Conservation (phyloP, 2,329 filamentous ascomycete genomes). For the Celoporthe dispersa region DNA sequence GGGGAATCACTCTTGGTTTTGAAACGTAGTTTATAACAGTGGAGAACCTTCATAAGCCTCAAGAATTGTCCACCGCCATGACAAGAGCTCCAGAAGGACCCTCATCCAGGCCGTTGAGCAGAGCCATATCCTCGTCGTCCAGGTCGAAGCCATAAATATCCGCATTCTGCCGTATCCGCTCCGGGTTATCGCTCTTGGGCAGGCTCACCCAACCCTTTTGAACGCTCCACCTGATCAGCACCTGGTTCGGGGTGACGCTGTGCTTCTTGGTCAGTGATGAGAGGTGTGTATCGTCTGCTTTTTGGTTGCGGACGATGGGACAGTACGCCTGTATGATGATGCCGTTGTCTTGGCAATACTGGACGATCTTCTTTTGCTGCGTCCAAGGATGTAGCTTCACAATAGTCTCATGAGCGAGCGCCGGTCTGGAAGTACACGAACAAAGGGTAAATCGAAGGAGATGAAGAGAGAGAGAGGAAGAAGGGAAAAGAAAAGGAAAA, state of each 20-base stretch:
- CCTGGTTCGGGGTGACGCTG: conserved; percentile 60
- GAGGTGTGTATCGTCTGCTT: conserved; percentile 56
- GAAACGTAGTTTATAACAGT: no score
- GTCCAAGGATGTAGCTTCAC: conserved; percentile 72
- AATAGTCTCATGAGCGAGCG: no score
- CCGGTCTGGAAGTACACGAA: neutral
- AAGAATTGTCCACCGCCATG: conserved; percentile 29
- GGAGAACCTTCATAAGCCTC: no score
- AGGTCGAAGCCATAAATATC: conserved; percentile 66
- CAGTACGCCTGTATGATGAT: conserved; percentile 58
- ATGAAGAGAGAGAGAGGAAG: neutral
- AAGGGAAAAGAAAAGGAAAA: neutral
- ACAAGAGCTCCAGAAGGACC: conserved; percentile 10
- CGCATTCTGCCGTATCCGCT: conserved; percentile 66
- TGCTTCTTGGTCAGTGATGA: conserved; percentile 59
- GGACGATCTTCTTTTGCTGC: conserved; percentile 52
- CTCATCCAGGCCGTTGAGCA: conserved; percentile 23
- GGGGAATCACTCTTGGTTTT: no score
- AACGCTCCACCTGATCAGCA: conserved; percentile 63
- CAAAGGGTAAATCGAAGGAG: neutral
- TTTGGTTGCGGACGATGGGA: conserved; percentile 41
- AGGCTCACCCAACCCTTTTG: conserved; percentile 63
- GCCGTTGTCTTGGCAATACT: conserved; percentile 74
- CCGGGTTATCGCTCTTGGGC: conserved; percentile 65
- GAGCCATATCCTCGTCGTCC: conserved; percentile 55